Conservation (phyloP, 768 basidiomycete genomes). For the Boletus rex-veris region DNA sequence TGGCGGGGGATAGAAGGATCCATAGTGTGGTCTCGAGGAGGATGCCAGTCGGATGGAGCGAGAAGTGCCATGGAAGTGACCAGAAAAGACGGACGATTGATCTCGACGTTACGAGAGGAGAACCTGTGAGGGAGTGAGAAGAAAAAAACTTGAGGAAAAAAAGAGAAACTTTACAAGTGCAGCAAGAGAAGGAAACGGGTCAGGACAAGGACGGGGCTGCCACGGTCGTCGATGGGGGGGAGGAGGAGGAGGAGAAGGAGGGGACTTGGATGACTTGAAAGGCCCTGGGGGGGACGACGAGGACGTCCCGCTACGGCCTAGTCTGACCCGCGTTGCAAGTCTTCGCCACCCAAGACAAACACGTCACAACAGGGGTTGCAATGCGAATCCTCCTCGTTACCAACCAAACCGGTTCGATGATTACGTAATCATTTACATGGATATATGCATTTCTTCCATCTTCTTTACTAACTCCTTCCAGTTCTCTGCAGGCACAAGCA, state of each 20-base stretch:
- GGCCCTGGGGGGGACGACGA: background rate
- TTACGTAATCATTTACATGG: background rate
- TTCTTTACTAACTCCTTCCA: slow-evolving; percentile 40
- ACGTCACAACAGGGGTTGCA: background rate
- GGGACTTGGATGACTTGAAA: too few species aligned
- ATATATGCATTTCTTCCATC: too few species aligned
- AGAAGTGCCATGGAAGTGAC: slow-evolving; percentile 68
- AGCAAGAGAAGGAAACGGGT: background rate
- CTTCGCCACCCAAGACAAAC: background rate
- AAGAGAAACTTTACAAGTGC: background rate
- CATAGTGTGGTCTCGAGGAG: slow-evolving; percentile 62
- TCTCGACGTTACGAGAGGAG: too few species aligned
- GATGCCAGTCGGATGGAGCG: slow-evolving; percentile 73
- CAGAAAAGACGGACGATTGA: background rate
- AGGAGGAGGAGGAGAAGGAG: too few species aligned
- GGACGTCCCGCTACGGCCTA: background rate
- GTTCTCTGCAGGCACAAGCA: slow-evolving; percentile 50
- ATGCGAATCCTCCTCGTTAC: too few species aligned
- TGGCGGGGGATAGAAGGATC: slow-evolving; percentile 50
- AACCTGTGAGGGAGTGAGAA: too few species aligned
- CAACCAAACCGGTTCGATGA: background rate
- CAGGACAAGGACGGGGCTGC: slow-evolving; percentile 1
- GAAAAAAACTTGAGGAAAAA: background rate
- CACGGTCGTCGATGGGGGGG: slow-evolving; percentile 1
- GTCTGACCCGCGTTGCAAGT: slow-evolving; percentile 7